A percentile compares a stretch with the other conserved stretches of the same genome.
These are phyloP conservation scores for Rhizoctonia solani DNA, from an alignment of 1,284 basidiomycete species.

Conservation along the genomic window DNA sequence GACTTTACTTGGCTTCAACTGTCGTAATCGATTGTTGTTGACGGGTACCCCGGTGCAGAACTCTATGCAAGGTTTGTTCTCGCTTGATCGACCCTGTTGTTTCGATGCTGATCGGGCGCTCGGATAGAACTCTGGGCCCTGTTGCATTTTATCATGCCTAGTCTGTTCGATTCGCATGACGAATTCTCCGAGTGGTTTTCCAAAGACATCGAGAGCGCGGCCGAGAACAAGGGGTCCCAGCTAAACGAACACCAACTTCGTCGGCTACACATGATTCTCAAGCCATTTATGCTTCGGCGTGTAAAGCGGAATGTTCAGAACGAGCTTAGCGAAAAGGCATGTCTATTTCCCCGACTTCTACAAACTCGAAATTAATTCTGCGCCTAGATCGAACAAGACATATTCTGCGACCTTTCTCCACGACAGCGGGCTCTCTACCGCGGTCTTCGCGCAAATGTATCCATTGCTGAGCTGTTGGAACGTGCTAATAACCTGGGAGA, in stretches of 20 bases:
- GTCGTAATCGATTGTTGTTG: slow-evolving; percentile 91
- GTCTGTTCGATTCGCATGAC: slow-evolving; percentile 97
- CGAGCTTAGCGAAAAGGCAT: slow-evolving; percentile 97
- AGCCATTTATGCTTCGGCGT: slow-evolving; percentile 98
- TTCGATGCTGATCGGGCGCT: slow-evolving; percentile 38
- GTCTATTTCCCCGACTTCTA: slow-evolving; percentile 31
- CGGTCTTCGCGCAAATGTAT: slow-evolving; percentile 89
- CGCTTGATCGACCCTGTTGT: not conserved
- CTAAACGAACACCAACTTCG: slow-evolving; percentile 96
- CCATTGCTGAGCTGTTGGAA: slow-evolving; percentile 91
- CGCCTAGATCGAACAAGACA: slow-evolving; percentile 89
- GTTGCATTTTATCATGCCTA: slow-evolving; percentile 99
- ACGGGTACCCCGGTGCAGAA: slow-evolving; percentile 99
- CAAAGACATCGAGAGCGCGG: slow-evolving; percentile 97
- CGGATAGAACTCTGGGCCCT: slow-evolving; percentile 99
- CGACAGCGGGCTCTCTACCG: slow-evolving; percentile 94
- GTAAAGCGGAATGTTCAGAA: slow-evolving; percentile 99
- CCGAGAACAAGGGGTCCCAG: slow-evolving; percentile 82
- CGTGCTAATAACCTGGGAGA: slow-evolving; percentile 90
- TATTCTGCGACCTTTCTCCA: slow-evolving; percentile 93
- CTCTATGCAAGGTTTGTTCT: slow-evolving; percentile 96
- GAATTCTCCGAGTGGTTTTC: slow-evolving; percentile 99
- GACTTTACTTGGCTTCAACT: slow-evolving; percentile 93
- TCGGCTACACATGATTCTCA: slow-evolving; percentile 97
- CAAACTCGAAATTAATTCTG: not conserved